These are phyloP conservation scores for Didymella keratinophila DNA, from an alignment of 2,329 filamentous ascomycete species.

Conservation along the genomic window DNA sequence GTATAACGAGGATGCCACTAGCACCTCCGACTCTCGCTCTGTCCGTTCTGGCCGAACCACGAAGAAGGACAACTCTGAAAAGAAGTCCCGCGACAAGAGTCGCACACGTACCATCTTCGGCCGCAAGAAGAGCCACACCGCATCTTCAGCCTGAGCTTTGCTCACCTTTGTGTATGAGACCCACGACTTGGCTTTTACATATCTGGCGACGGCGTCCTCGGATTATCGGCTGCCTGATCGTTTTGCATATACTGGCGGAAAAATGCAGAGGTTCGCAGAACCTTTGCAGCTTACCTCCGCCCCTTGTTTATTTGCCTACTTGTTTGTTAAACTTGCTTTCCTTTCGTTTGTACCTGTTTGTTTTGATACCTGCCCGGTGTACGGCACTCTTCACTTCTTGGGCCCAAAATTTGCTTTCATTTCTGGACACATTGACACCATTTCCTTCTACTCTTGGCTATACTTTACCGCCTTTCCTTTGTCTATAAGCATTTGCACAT, in stretches of 20 bases:
- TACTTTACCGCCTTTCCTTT: conserved; percentile 10
- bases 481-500: conserved; percentile 10
- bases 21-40: conserved; percentile 50
- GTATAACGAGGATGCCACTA: conserved; percentile 66
- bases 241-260: conserved; percentile 43
- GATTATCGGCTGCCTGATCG: conserved; percentile 31
- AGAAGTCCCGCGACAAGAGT: conserved; percentile 78
- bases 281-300: conserved; percentile 1
- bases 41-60: conserved; percentile 57
- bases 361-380: conserved; percentile 41
- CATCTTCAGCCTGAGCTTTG: conserved; percentile 23
- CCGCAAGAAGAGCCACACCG: conserved; percentile 59
- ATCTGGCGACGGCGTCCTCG: conserved; percentile 45
- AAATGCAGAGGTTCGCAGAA: conserved; percentile 12
- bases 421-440: conserved; percentile 15
- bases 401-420: conserved; percentile 23
- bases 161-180: conserved; percentile 40
- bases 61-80: conserved; percentile 54
- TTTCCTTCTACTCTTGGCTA: background rate
- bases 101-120: conserved; percentile 77
- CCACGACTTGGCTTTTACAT: conserved; percentile 42
- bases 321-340: conserved; percentile 15
- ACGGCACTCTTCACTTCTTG: conserved; percentile 26
- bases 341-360: conserved; percentile 26
- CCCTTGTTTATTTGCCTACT: conserved; percentile 7